phyloP scores from a whole-genome alignment of 2,329 filamentous ascomycete genomes.

The Xylariaceae sp. region DNA sequence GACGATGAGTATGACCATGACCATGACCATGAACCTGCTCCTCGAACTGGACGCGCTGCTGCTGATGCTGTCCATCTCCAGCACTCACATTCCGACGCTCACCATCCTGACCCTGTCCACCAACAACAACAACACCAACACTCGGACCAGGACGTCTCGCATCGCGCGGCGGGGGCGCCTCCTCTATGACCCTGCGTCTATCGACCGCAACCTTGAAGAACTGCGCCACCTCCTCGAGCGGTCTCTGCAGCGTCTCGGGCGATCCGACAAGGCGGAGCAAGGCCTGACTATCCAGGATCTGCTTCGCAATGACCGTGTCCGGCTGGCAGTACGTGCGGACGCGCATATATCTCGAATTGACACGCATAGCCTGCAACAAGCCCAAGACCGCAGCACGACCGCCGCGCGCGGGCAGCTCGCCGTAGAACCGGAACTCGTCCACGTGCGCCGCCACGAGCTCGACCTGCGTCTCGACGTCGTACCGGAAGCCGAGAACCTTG shows the following conservation, averaged over 20 bases:
- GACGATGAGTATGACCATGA: no score
- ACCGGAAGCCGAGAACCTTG: constrained; percentile 51
- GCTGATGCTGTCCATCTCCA: constrained; percentile 9
- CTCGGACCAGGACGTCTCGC: neutral
- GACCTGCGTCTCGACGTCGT: constrained; percentile 56
- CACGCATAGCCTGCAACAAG: constrained; percentile 47
- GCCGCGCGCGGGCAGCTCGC: constrained; percentile 37
- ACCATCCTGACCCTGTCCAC: neutral
- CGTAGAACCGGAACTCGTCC: constrained; percentile 50
- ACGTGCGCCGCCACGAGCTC: constrained; percentile 47
- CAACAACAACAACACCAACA: no score
- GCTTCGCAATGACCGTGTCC: constrained; percentile 53
- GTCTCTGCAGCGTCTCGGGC: constrained; percentile 38
- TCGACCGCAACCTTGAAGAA: constrained; percentile 52
- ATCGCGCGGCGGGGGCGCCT: constrained; percentile 3
- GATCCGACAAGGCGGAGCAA: constrained; percentile 46
- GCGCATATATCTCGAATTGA: constrained; percentile 47
- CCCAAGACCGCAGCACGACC: constrained; percentile 40
- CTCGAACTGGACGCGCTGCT: no score
- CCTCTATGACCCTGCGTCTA: constrained; percentile 33
- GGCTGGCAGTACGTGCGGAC: constrained; percentile 54
- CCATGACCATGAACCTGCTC: neutral
- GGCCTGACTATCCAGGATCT: constrained; percentile 48
- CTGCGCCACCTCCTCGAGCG: constrained; percentile 44
- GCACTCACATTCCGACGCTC: constrained; percentile 3